Evolutionary conservation across 176 grass and related monocot genomes (phyloP).

Genomic region (Aegilops bicornis): DNA sequence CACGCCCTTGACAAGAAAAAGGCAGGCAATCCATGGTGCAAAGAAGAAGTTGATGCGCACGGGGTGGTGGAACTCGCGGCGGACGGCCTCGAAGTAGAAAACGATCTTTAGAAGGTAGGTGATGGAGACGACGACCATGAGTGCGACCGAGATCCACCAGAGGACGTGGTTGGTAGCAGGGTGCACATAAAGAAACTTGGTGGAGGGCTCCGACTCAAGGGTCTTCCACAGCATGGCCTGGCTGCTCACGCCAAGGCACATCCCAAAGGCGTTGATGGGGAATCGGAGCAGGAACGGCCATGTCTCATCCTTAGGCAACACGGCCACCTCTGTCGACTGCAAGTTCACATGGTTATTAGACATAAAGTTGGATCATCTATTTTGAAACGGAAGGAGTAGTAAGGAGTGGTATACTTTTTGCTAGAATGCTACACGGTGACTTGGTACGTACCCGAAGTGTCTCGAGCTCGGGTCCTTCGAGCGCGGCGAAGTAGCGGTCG

Average conservation of each 20-base stretch:
- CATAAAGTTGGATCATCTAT: no score
- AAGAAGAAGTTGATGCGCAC: conserved; percentile 65
- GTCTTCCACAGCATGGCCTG: conserved; percentile 62
- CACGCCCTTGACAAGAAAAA: conserved; percentile 42
- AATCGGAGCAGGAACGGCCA: conserved; percentile 65
- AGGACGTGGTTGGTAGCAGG: conserved; percentile 29
- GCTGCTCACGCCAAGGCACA: conserved; percentile 52
- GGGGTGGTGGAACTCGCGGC: conserved; percentile 48
- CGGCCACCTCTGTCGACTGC: conserved; percentile 48
- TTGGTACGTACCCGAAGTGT: conserved; percentile 49
- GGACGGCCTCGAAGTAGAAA: conserved; percentile 54
- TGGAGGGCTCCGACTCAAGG: conserved; percentile 22
- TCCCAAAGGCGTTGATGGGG: conserved; percentile 47
- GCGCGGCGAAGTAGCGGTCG: conserved; percentile 69
- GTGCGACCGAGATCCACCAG: conserved; percentile 41
- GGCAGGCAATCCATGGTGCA: conserved; percentile 56
- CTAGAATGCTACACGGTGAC: no score
- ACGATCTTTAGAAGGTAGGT: conserved; percentile 43
- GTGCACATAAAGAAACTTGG: conserved; percentile 37
- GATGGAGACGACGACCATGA: conserved; percentile 29
- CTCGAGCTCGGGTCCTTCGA: conserved; percentile 80
- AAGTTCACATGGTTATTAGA: neutral
- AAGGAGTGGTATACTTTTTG: neutral
- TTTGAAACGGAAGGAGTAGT: no score
- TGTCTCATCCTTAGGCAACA: conserved; percentile 50